Conservation (phyloP, 2,329 filamentous ascomycete species). For the Aureobasidium melanogenum region DNA sequence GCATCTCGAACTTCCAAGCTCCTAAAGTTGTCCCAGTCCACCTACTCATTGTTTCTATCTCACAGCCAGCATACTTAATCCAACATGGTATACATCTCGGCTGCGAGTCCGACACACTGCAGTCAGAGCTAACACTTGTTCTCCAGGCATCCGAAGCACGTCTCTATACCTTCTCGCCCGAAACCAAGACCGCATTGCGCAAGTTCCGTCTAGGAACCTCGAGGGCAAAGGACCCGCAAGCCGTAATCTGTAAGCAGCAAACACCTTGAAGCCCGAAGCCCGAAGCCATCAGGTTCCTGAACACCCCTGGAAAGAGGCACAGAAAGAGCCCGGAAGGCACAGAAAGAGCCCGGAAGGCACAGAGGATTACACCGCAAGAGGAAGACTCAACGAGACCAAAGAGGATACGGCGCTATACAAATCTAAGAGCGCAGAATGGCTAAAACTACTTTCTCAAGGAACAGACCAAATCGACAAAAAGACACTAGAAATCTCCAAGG, state of each 20-base stretch:
- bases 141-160: slow-evolving; percentile 65
- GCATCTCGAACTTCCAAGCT: background rate
- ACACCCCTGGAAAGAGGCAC: background rate
- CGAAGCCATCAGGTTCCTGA: too few species aligned
- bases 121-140: background rate
- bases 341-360: background rate
- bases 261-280: background rate
- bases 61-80: background rate
- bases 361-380: background rate
- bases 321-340: background rate
- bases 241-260: slow-evolving; percentile 77
- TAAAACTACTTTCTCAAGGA: background rate
- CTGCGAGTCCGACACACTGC: too few species aligned
- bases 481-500: slow-evolving; percentile 79
- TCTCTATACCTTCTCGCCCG: slow-evolving; percentile 84
- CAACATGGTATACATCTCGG: background rate
- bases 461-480: slow-evolving; percentile 84
- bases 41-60: background rate
- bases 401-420: background rate
- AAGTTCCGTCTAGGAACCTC: slow-evolving; percentile 93
- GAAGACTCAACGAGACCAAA: background rate
- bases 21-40: background rate
- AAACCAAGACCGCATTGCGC: slow-evolving; percentile 80
- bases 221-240: slow-evolving; percentile 75
- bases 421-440: background rate